Conservation (phyloP, 2,329 filamentous ascomycete genomes). For the Colletotrichum viniferum region DNA sequence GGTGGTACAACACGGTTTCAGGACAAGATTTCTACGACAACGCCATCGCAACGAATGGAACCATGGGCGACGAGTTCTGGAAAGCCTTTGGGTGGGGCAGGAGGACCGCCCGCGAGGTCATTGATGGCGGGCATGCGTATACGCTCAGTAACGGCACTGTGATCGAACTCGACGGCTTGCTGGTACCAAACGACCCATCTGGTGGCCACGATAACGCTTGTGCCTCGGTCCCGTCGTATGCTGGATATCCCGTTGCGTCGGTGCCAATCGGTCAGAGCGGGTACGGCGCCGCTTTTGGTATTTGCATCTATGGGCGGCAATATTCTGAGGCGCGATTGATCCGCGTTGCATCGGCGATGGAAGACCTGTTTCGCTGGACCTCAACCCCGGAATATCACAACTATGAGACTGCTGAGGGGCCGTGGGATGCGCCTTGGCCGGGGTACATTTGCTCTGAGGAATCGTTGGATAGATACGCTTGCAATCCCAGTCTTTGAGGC, state of each 20-base stretch:
- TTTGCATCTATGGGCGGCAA: background rate
- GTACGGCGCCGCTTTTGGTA: background rate
- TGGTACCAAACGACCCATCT: constrained; percentile 8
- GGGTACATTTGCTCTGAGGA: constrained; percentile 3
- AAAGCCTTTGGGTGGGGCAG: constrained; percentile 13
- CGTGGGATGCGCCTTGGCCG: constrained; percentile 7
- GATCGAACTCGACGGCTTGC: background rate
- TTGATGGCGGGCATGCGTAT: constrained; percentile 13
- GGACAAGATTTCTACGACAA: constrained; percentile 21
- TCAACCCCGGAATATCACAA: background rate
- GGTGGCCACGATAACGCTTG: constrained; percentile 5
- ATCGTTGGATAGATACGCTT: background rate
- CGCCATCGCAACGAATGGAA: constrained; percentile 10
- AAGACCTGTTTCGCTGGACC: background rate
- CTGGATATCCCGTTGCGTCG: background rate
- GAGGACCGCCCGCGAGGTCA: constrained; percentile 8
- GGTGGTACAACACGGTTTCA: constrained; percentile 21
- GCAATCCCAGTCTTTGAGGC: constrained; percentile 16
- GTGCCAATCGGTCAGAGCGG: background rate
- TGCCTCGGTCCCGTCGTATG: constrained; percentile 9
- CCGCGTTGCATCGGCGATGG: background rate
- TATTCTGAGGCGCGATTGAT: background rate
- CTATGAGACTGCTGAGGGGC: background rate
- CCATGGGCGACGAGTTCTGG: constrained; percentile 5
- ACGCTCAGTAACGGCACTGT: background rate